Evolutionary conservation across 768 basidiomycete species (phyloP).

Genomic region (Suillus cothurnatus): DNA sequence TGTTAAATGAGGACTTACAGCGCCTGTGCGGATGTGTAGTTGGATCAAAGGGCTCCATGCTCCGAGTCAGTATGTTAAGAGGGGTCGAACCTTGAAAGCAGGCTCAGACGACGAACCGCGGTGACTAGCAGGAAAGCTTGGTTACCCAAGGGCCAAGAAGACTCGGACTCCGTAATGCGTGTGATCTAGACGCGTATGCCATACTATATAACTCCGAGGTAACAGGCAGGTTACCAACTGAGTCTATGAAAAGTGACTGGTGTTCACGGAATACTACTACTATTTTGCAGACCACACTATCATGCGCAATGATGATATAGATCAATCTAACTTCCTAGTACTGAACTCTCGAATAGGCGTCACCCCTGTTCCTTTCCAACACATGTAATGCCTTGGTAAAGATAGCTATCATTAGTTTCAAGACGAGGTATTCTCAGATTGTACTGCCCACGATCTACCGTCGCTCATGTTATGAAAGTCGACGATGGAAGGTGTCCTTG

Average conservation of each 20-base stretch:
- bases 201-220: background rate
- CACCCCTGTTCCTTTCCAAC: background rate
- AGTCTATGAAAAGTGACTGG: too few species aligned
- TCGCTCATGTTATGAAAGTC: background rate
- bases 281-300: too few species aligned
- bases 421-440: background rate
- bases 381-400: background rate
- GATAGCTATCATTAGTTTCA: background rate
- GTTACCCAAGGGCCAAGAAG: background rate
- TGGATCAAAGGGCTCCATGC: slow-evolving; percentile 52
- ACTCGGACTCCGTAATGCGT: background rate
- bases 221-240: background rate
- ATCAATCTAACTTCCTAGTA: background rate
- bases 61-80: slow-evolving; percentile 23
- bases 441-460: background rate
- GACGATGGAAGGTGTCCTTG: background rate
- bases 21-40: slow-evolving; percentile 70
- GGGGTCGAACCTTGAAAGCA: background rate
- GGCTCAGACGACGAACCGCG: background rate
- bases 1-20: slow-evolving; percentile 43
- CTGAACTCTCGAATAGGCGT: background rate
- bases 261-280: background rate
- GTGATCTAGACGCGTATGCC: background rate
- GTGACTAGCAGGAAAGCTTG: background rate
- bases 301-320: too few species aligned